A percentile compares a stretch with the other conserved stretches of the same genome.
phyloP scores from a whole-genome alignment of 1,284 basidiomycete species.

The Chondrostereum purpureum region DNA sequence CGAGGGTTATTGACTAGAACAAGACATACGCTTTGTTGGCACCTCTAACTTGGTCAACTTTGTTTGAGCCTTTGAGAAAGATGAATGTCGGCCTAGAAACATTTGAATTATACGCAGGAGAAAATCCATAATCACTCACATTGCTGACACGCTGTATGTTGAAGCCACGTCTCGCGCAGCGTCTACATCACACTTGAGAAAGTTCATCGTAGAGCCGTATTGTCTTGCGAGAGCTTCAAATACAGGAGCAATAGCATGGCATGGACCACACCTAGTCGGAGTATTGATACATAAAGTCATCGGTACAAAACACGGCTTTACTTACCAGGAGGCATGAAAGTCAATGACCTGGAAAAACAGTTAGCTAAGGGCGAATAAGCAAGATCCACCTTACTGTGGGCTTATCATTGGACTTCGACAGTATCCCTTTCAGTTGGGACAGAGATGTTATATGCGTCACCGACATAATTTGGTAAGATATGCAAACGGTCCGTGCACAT shows the following conservation, averaged over 20 bases:
- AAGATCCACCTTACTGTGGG: constrained; percentile 44
- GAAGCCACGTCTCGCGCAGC: constrained; percentile 57
- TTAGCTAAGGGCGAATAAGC: neutral
- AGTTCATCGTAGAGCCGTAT: constrained; percentile 56
- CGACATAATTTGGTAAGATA: too few relatives aligned
- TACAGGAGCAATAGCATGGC: constrained; percentile 69
- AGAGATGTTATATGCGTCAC: constrained; percentile 56
- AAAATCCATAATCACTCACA: constrained; percentile 35
- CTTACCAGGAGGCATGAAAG: constrained; percentile 74
- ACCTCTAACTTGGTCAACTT: constrained; percentile 64
- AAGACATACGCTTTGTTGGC: constrained; percentile 54
- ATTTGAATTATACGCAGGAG: constrained; percentile 2
- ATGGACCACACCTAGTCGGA: constrained; percentile 67
- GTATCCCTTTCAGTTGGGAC: constrained; percentile 53
- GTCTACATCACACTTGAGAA: constrained; percentile 77
- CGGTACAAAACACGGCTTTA: constrained; percentile 5
- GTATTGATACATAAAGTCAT: constrained; percentile 11
- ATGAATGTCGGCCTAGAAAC: constrained; percentile 70
- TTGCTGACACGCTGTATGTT: constrained; percentile 56
- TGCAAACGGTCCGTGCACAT: constrained; percentile 3
- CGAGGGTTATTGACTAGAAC: constrained; percentile 40
- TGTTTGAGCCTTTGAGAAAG: constrained; percentile 60
- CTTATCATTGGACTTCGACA: constrained; percentile 56
- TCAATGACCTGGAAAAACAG: constrained; percentile 68
- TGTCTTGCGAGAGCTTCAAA: constrained; percentile 64